Evolutionary conservation across 768 basidiomycete species (phyloP).

Genomic region (Mycena crocata): DNA sequence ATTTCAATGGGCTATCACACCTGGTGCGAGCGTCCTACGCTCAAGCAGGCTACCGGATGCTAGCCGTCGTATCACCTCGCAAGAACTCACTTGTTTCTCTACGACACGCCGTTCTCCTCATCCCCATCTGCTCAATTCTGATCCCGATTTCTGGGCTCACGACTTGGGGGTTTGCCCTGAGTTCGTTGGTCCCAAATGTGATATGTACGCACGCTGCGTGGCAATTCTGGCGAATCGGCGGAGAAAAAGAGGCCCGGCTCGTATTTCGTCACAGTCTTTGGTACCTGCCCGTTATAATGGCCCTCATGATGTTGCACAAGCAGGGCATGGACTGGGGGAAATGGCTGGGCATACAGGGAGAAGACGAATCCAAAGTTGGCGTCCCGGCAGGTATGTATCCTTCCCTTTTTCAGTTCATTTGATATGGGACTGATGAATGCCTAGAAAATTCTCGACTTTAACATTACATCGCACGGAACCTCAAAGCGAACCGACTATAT

Average conservation of each 20-base stretch:
- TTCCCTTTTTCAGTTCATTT: not conserved
- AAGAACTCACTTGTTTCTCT: conserved; percentile 89
- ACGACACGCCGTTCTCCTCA: conserved; percentile 81
- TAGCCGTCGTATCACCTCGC: conserved; percentile 79
- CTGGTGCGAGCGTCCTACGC: conserved; percentile 90
- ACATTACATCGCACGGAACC: too few species aligned
- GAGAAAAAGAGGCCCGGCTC: conserved; percentile 81
- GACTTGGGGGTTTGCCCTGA: conserved; percentile 89
- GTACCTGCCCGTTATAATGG: conserved; percentile 91
- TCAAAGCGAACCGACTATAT: too few species aligned
- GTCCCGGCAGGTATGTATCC: not conserved
- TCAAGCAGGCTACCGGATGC: conserved; percentile 93
- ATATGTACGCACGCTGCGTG: conserved; percentile 77
- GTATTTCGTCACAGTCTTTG: conserved; percentile 88
- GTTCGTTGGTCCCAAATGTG: conserved; percentile 80
- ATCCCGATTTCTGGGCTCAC: conserved; percentile 92
- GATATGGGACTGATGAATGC: not conserved
- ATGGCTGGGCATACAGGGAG: conserved; percentile 61
- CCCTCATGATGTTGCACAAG: conserved; percentile 96
- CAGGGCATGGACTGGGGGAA: conserved; percentile 82
- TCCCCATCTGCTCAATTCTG: conserved; percentile 83
- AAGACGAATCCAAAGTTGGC: not conserved
- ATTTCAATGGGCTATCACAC: conserved; percentile 95
- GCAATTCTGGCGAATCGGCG: conserved; percentile 77
- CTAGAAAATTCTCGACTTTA: too few species aligned